Evolutionary conservation across 1,139 yeast genomes (phyloP), one percentile per base, ranked within the genome.

Genomic region (Kluyveromyces marxianus): DNA sequence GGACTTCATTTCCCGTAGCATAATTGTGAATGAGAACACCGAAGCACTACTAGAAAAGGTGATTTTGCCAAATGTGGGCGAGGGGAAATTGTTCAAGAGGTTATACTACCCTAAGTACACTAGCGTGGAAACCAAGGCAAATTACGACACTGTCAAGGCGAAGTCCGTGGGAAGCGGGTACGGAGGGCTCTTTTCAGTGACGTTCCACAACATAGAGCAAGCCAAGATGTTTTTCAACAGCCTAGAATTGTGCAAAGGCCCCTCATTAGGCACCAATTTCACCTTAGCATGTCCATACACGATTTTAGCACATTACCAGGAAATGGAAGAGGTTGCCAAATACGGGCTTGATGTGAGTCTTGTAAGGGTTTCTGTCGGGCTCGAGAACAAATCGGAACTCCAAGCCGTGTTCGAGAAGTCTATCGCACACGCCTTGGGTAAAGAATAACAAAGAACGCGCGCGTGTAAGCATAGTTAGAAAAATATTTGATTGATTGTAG

Each of bases 271-370:
- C 4, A 89, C 97, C 0, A 92, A 88, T 65, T 88, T 89, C 69
- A 88, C 97, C 0, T 71, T 90, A 57, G 90, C 88, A 3, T 88
- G 95, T 60, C 97, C 97, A 6, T 92, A 92, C 65, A 77, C 96
- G 3, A 77, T 92, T 41, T 72, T 92, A 50, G 97, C 97, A 0
- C 97, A 92, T 65, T 90, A 81, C 62, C 74, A 71, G 42, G 97
- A 90, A 62, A 69, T 89, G 49, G 95, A 87, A 50, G 90, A 83
- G 63, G 83, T 86, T 26, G 86, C 76, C 48, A 71, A 81, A 56
- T 89, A 87, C 81, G 97, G 95, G 2, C 89, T 92, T 29, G 96
- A 87, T 59, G 70, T 82, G 52, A 76, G 83, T 57, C 70, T 92
- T 55, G 80, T 92, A 41, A 75, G 98, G 60, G 76, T 92, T 47